phyloP scores from a whole-genome alignment of 2,329 filamentous ascomycete species.

The Alternaria viburni region DNA sequence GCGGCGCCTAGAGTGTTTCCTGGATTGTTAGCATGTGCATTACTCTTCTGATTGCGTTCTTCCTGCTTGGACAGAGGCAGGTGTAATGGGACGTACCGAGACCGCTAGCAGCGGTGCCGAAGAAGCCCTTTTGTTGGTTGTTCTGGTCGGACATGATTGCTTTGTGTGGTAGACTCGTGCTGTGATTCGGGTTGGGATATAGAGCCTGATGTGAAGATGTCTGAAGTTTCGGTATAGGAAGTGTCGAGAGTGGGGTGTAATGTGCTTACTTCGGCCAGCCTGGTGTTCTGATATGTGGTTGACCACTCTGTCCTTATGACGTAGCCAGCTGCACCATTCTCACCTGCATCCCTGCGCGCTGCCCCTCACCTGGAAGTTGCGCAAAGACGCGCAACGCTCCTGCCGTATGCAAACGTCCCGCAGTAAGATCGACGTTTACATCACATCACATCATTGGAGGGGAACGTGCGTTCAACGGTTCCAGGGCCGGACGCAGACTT shows the following conservation, averaged over 20 bases:
- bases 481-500: background rate
- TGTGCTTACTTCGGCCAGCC: background rate
- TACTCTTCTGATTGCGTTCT: too few species aligned
- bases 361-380: conserved; percentile 8
- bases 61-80: too few species aligned
- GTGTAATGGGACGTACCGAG: conserved; percentile 26
- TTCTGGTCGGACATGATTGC: conserved; percentile 34
- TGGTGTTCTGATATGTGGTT: background rate
- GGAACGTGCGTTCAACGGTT: background rate
- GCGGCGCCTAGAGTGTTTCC: conserved; percentile 45
- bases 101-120: conserved; percentile 41
- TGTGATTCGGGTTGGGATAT: background rate
- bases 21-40: conserved; percentile 13
- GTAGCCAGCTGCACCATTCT: background rate
- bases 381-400: conserved; percentile 10
- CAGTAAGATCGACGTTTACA: conserved; percentile 8
- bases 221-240: background rate
- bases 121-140: conserved; percentile 38
- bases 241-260: background rate
- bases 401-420: background rate
- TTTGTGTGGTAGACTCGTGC: background rate
- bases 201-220: background rate
- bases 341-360: background rate
- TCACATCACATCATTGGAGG: conserved; percentile 13
- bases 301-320: conserved; percentile 2